A percentile compares a stretch with the other conserved stretches of the same genome.
phyloP scores from a whole-genome alignment of 163 green algal species.

The Volvox carteri region DNA sequence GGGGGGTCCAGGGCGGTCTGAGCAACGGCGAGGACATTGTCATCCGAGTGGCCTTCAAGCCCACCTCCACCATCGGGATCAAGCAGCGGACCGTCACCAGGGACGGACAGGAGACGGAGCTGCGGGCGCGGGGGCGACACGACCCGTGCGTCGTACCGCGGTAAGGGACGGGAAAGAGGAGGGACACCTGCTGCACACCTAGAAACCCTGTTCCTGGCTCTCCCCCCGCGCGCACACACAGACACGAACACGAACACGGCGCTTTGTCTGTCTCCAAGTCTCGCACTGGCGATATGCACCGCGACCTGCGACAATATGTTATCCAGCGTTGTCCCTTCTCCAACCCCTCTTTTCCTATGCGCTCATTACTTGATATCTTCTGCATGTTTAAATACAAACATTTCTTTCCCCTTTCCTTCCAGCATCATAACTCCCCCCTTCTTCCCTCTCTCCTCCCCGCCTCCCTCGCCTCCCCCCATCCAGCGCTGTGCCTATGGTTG shows the following conservation, averaged over 20 bases:
- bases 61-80: conserved; percentile 95
- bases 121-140: conserved; percentile 91
- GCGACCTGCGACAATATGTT: too few species aligned
- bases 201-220: too few species aligned
- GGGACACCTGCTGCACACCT: too few species aligned
- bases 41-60: conserved; percentile 97
- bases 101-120: conserved; percentile 83
- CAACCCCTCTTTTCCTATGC: too few species aligned
- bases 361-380: too few species aligned
- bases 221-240: too few species aligned
- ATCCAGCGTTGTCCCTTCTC: too few species aligned
- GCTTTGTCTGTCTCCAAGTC: too few species aligned
- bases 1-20: conserved; percentile 94
- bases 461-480: conserved; percentile 64
- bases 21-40: conserved; percentile 98
- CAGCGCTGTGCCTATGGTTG: conserved; percentile 97
- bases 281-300: too few species aligned
- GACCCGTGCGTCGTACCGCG: conserved; percentile 95
- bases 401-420: too few species aligned
- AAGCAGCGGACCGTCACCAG: conserved; percentile 95
- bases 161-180: conserved; percentile 58
- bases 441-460: conserved; percentile 62
- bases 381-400: too few species aligned
- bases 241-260: too few species aligned
- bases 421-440: conserved; percentile 28